Evolutionary conservation across 176 grass and related monocot species (phyloP).

Genomic region (Rhynchospora pubera): DNA sequence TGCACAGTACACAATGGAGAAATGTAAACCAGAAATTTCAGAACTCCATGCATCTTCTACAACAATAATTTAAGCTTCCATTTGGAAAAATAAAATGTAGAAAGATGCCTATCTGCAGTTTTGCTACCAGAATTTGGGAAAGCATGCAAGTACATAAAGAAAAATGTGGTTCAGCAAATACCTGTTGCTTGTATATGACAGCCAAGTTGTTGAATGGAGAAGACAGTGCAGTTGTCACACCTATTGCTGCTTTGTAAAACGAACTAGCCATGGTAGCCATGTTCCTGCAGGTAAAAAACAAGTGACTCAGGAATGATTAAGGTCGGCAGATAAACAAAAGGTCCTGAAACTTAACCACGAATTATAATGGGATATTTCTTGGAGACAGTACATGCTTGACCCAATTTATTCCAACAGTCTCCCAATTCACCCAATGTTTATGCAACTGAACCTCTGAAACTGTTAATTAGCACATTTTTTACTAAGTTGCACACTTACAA

Average conservation of each 20-base stretch:
- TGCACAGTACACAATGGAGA: not conserved
- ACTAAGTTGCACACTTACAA: not conserved
- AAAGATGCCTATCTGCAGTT: not conserved
- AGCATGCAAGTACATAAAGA: not conserved
- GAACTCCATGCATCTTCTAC: not conserved
- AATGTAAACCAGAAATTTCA: not conserved
- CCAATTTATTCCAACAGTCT: conserved; percentile 1
- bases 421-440: not conserved
- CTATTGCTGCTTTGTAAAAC: conserved; percentile 77
- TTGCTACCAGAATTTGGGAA: not conserved
- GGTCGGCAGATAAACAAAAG: not conserved
- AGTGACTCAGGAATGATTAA: not conserved
- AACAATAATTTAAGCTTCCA: not conserved
- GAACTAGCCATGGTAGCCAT: conserved; percentile 56
- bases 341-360: not conserved
- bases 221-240: conserved; percentile 74
- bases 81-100: not conserved
- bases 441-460: not conserved
- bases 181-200: conserved; percentile 93
- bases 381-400: not conserved
- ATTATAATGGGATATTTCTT: not conserved
- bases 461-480: not conserved
- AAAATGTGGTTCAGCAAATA: conserved; percentile 20
- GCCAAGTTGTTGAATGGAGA: conserved; percentile 90
- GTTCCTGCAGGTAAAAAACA: conserved; percentile 45